Conservation (phyloP, 345 rosid genomes). For the Salix caprea region DNA sequence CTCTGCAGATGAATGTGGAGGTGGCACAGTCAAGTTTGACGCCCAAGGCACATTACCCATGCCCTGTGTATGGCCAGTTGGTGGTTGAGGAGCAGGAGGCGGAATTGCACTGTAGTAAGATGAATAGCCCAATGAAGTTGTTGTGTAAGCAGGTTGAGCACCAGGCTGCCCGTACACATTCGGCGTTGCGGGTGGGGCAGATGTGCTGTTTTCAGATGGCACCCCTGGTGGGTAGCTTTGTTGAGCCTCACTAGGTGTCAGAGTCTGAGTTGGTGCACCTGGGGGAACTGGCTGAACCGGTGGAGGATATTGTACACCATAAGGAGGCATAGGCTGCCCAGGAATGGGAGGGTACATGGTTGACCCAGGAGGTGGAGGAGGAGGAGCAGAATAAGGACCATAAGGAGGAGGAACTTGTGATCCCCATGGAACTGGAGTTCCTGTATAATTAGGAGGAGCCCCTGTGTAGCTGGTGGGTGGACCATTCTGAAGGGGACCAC, state of each 20-base stretch:
- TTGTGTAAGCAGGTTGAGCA: conserved; percentile 55
- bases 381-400: conserved; percentile 65
- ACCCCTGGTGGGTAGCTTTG: conserved; percentile 90
- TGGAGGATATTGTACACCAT: conserved; percentile 76
- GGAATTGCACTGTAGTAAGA: conserved; percentile 76
- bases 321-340: conserved; percentile 89
- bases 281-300: conserved; percentile 66
- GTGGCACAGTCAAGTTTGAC: conserved; percentile 15
- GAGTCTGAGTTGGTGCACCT: conserved; percentile 48
- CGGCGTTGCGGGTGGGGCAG: conserved; percentile 48
- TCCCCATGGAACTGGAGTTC: conserved; percentile 80
- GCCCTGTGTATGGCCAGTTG: conserved; percentile 52
- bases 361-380: conserved; percentile 65
- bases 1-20: conserved; percentile 31
- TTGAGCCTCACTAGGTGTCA: conserved; percentile 57
- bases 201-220: conserved; percentile 56
- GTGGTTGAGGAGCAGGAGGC: conserved; percentile 48
- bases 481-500: conserved; percentile 62
- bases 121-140: conserved; percentile 53
- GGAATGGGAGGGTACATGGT: conserved; percentile 60
- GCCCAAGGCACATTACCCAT: conserved; percentile 75
- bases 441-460: conserved; percentile 26
- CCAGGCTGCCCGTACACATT: conserved; percentile 46
- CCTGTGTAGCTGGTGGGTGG: conserved; percentile 52
- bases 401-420: conserved; percentile 76